Evolutionary conservation across 2,329 filamentous ascomycete species (phyloP).

Genomic region (Penicillium italicum): DNA sequence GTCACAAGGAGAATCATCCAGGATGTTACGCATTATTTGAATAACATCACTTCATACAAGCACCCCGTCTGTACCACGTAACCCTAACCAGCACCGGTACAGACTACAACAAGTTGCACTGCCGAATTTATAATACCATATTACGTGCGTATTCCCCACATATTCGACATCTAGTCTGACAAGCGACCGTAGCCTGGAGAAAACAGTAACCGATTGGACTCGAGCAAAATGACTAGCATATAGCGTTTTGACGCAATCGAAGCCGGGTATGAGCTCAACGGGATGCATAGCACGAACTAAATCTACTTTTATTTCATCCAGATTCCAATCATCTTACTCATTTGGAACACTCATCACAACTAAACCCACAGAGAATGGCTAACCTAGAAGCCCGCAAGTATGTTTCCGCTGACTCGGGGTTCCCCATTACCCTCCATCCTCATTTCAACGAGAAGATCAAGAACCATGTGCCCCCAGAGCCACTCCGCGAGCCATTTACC

Average conservation of each 20-base stretch:
- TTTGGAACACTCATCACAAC: no score
- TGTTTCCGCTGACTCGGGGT: constrained; percentile 50
- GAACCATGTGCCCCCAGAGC: constrained; percentile 41
- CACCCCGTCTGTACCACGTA: not conserved
- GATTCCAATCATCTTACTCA: not conserved
- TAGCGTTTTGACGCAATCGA: not conserved
- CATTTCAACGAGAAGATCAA: constrained; percentile 49
- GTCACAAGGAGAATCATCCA: no score
- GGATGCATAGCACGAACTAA: not conserved
- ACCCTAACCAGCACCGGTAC: not conserved
- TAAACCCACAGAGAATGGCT: constrained; percentile 27
- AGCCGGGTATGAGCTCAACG: not conserved
- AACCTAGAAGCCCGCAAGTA: constrained; percentile 48
- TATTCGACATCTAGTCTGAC: not conserved
- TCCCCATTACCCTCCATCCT: constrained; percentile 47
- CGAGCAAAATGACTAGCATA: not conserved
- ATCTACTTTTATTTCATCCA: not conserved
- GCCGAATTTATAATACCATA: not conserved
- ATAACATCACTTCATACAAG: not conserved
- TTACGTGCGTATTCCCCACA: not conserved
- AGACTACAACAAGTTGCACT: not conserved
- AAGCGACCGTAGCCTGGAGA: not conserved
- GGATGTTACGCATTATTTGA: no score
- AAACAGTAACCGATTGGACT: not conserved
- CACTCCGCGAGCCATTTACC: constrained; percentile 28